Evolutionary conservation across 2,329 filamentous ascomycete species (phyloP).

Genomic region (Pestalotiopsis sp.): DNA sequence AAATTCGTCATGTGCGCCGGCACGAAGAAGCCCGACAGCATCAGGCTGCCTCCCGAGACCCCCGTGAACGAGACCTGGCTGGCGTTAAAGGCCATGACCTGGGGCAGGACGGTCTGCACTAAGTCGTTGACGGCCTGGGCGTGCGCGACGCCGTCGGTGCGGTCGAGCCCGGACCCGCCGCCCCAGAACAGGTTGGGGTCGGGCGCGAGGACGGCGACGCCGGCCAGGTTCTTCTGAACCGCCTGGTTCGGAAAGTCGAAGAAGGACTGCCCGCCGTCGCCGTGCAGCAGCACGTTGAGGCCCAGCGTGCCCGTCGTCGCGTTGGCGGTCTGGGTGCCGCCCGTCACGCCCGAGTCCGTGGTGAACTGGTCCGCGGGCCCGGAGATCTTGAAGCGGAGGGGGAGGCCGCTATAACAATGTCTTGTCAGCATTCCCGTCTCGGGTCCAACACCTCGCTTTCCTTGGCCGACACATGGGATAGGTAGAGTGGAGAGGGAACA

Average conservation of each 20-base stretch:
- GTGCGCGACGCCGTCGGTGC: slow-evolving; percentile 59
- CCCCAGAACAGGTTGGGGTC: slow-evolving; percentile 62
- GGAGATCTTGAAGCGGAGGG: slow-evolving; percentile 59
- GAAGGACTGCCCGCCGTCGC: slow-evolving; percentile 62
- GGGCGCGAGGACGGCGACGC: slow-evolving; percentile 57
- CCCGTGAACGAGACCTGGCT: slow-evolving; percentile 60
- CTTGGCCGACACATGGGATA: too few species aligned
- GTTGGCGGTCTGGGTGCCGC: slow-evolving; percentile 37
- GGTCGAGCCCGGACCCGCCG: slow-evolving; percentile 52
- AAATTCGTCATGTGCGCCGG: slow-evolving; percentile 57
- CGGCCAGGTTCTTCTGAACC: slow-evolving; percentile 52
- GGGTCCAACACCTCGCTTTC: too few species aligned
- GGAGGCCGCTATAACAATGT: slow-evolving; percentile 38
- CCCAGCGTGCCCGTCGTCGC: slow-evolving; percentile 42
- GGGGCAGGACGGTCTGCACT: slow-evolving; percentile 50
- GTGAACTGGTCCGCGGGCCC: slow-evolving; percentile 58
- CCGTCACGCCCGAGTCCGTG: slow-evolving; percentile 49
- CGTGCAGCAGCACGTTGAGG: slow-evolving; percentile 61
- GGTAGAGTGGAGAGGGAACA: too few species aligned
- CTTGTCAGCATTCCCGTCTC: neutral
- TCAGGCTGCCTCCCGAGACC: slow-evolving; percentile 56
- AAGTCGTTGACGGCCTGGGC: slow-evolving; percentile 58
- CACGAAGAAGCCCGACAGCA: slow-evolving; percentile 61
- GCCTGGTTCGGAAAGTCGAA: slow-evolving; percentile 61
- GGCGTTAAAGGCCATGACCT: slow-evolving; percentile 56